Base-by-base conservation (phyloP, 352 stramenopile species). In the Hyaloperonospora brassicae region DNA sequence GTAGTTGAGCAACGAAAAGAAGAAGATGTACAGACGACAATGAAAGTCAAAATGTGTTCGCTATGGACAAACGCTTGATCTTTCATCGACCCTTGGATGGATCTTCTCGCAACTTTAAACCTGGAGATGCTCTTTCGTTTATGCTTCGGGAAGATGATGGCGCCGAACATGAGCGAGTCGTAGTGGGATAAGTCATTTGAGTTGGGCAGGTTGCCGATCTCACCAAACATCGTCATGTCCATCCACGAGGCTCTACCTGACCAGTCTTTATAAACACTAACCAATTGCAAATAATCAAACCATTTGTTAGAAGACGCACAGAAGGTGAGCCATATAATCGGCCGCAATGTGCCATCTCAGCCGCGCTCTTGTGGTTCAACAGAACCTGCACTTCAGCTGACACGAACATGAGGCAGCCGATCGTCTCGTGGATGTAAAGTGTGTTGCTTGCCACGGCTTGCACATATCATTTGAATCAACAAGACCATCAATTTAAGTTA, bases 111-210 rank as follows among this genome's bases (percentile, higher is more conserved):
- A 17, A 17, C 17, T 17, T 17, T 42, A 42, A n/a, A 42, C 77
- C 56, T 84, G 87, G 25, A 90, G 58, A 27, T 87, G 86, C 58
- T 89, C 73, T 59, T 86, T 86, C 40, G 79, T 79, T 51, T 80
- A 87, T 48, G 78, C 77, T 56, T 88, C 91, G 49, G 80, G 90
- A 58, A 88, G 92, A 90, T 85, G 54, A 94, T 82, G 30, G 79
- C 80, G 14, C 81, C 82, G 49, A 94, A 94, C 84, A 94, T 94
- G 66, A 94, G 79, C 65, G 81, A 89, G 51, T 94, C 84, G 50
- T 91, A 94, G 66, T 92, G 84, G 35, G 84, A 81, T 38, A 86
- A 82, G 57, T 89, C 76, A 55, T 74, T 89, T 57, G 76, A 83
- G 54, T 89, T 78, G 14, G 76, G 76, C 57, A 94, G 44, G 55